Conservation (phyloP, 495 filamentous ascomycete genomes). For the Lasiosphaeriaceae sp. region DNA sequence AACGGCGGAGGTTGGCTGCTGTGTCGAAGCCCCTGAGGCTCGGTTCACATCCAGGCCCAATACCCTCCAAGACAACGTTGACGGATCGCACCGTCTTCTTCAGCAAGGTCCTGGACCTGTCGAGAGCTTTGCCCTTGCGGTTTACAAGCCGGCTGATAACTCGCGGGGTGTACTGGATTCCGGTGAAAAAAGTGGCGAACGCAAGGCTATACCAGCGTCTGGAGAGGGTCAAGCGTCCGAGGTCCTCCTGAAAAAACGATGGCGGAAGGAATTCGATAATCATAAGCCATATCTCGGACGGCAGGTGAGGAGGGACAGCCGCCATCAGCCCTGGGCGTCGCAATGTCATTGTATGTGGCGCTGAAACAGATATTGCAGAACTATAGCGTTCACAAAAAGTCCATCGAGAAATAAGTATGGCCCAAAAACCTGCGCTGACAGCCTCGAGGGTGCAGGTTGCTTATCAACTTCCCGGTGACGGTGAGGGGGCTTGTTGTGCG, state of each 20-base stretch:
- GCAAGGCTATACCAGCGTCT: constrained; percentile 21
- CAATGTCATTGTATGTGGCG: too few relatives aligned
- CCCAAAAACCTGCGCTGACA: too few relatives aligned
- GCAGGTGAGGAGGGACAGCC: constrained; percentile 7
- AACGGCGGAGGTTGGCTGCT: constrained; percentile 10
- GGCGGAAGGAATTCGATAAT: constrained; percentile 17
- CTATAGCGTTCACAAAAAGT: too few relatives aligned
- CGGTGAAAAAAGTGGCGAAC: constrained; percentile 13
- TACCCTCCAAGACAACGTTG: constrained; percentile 16
- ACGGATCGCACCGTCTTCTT: constrained; percentile 9
- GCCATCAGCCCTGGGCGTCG: too few relatives aligned
- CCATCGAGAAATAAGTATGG: too few relatives aligned
- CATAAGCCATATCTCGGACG: constrained; percentile 19
- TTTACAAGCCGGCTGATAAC: constrained; percentile 20
- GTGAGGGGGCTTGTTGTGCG: not conserved
- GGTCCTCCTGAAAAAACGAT: constrained; percentile 21
- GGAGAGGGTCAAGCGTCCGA: constrained; percentile 18
- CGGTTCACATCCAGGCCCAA: not conserved
- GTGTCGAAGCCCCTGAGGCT: constrained; percentile 9
- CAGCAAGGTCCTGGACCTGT: constrained; percentile 8
- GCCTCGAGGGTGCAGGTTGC: not conserved
- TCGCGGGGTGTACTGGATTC: constrained; percentile 18
- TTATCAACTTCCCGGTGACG: not conserved
- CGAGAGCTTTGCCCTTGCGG: constrained; percentile 9
- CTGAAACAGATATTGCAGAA: too few relatives aligned